Conservation (phyloP, 1,284 basidiomycete genomes). For the Calocybe gambosa region DNA sequence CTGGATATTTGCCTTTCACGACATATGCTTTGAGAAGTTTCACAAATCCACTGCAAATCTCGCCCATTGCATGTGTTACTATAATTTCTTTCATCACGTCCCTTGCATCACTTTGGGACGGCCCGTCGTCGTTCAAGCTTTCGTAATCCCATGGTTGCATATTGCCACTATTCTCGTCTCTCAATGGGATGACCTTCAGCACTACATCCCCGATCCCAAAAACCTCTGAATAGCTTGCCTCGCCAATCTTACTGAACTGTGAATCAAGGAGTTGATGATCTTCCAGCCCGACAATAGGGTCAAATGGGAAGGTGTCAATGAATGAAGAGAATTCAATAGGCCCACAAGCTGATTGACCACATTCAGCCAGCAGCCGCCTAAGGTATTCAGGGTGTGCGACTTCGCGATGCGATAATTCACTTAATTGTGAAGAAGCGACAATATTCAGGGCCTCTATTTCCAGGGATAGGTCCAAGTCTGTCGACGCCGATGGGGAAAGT, state of each 20-base stretch:
- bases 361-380: constrained; percentile 57
- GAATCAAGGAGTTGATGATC: constrained; percentile 15
- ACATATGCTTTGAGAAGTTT: constrained; percentile 77
- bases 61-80: constrained; percentile 75
- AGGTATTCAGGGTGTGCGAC: constrained; percentile 44
- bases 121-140: constrained; percentile 42
- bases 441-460: constrained; percentile 49
- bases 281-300: constrained; percentile 45
- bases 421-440: constrained; percentile 18
- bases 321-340: constrained; percentile 75
- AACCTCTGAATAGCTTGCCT: constrained; percentile 97
- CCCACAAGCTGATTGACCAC: constrained; percentile 46
- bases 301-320: constrained; percentile 70
- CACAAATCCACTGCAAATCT: constrained; percentile 71
- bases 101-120: constrained; percentile 60
- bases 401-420: constrained; percentile 14
- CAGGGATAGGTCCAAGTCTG: constrained; percentile 50
- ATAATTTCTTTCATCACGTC: constrained; percentile 87
- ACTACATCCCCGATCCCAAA: constrained; percentile 84
- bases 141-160: constrained; percentile 8
- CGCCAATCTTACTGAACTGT: constrained; percentile 81
- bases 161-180: constrained; percentile 36
- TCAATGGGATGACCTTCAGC: constrained; percentile 80
- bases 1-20: constrained; percentile 82
- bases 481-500: constrained; percentile 37